These are phyloP conservation scores for Debaryomyces hansenii DNA, from an alignment of 805 yeast species.

Conservation along the genomic window DNA sequence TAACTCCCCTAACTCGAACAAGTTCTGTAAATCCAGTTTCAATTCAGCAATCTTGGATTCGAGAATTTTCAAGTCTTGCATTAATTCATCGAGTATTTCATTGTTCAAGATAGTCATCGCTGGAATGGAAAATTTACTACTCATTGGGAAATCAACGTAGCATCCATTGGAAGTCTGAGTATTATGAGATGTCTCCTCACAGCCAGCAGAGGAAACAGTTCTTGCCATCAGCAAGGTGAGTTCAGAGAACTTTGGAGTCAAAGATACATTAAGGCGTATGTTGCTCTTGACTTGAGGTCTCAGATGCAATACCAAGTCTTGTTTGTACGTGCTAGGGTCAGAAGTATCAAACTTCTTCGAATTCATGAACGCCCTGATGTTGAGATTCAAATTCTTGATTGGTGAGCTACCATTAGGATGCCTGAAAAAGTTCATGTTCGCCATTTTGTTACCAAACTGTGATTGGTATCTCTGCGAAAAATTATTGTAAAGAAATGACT, in stretches of 20 bases:
- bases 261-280: conserved; percentile 28
- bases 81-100: conserved; percentile 46
- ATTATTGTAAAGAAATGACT: conserved; percentile 22
- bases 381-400: background rate
- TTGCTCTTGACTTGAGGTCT: background rate
- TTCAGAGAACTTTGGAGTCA: conserved; percentile 22
- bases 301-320: background rate
- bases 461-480: conserved; percentile 21
- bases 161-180: conserved; percentile 22
- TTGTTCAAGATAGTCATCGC: conserved; percentile 30
- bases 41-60: conserved; percentile 44
- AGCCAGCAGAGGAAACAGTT: conserved; percentile 17
- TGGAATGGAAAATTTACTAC: conserved; percentile 26
- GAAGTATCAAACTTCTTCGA: background rate
- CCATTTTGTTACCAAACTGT: background rate
- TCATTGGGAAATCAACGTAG: conserved; percentile 35
- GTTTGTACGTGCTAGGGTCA: background rate
- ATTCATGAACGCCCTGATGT: background rate
- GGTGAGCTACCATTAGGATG: background rate
- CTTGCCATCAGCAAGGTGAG: conserved; percentile 20
- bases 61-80: conserved; percentile 55
- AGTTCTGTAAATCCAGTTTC: conserved; percentile 39
- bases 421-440: background rate
- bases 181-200: conserved; percentile 12
- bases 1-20: conserved; percentile 64